These are phyloP conservation scores for Microdochium bolleyi DNA, from an alignment of 2,329 filamentous ascomycete genomes.

Conservation along the genomic window DNA sequence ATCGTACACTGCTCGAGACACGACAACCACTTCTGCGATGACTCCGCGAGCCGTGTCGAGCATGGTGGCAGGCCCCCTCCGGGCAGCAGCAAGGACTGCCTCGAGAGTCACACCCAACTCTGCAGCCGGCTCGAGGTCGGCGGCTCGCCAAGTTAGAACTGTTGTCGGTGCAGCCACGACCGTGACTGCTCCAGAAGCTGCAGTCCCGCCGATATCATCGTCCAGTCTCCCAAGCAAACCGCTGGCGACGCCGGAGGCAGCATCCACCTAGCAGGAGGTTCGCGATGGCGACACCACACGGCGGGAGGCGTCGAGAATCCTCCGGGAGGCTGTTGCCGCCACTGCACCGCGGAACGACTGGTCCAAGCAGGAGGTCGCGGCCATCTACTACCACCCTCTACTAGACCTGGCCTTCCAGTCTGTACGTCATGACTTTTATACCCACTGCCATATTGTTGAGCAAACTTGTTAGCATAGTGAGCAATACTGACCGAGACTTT, in stretches of 20 bases:
- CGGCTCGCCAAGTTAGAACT: background rate
- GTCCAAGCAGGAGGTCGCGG: constrained; percentile 73
- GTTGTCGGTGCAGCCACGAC: background rate
- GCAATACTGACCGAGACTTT: constrained; percentile 3
- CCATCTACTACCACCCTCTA: constrained; percentile 75
- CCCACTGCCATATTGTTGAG: too few relatives aligned
- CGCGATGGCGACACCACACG: background rate
- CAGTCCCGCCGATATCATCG: background rate
- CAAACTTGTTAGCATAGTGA: background rate
- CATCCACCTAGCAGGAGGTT: background rate
- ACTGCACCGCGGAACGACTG: constrained; percentile 61
- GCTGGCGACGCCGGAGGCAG: background rate
- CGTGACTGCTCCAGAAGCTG: background rate
- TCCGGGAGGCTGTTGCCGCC: constrained; percentile 50
- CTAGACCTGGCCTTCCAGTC: constrained; percentile 71
- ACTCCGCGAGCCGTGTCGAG: background rate
- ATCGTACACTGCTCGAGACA: background rate
- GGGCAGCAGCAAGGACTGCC: background rate
- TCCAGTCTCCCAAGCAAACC: background rate
- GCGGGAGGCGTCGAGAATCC: constrained; percentile 12
- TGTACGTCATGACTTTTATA: constrained; percentile 37
- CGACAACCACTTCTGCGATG: background rate
- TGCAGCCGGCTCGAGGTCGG: background rate
- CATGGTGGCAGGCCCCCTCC: background rate
- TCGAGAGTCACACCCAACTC: background rate